Evolutionary conservation across 306 rosid species (phyloP), one percentile per base, ranked within the genome.

Genomic region (Quercus glauca): DNA sequence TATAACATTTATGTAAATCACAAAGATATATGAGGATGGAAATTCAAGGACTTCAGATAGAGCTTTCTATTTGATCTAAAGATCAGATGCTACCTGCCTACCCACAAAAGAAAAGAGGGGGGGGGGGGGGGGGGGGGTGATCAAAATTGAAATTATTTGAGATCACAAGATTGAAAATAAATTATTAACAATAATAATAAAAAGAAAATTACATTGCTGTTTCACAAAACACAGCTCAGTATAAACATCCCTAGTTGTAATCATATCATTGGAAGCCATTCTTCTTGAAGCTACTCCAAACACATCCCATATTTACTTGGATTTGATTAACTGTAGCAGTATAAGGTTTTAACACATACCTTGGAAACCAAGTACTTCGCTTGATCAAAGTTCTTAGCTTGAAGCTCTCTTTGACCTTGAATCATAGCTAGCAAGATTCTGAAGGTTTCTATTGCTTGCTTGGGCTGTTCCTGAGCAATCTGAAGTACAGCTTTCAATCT

Each of bases 391-490:
- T 85, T 76, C 78, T 83, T 86, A 31, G 81, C 71, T 80, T 83
- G 85, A 78, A 81, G 60, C 74, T 91, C 94, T 75, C 85, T 90
- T 69, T 78, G 85, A 55, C 93, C 92, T 89, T 86, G 91, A 83
- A 93, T 85, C 75, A 87, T 73, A 69, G 99, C 85, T 41, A 95
- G 87, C 89, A 95, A 87, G 83, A 90, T 79, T 88, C 96, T 90
- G 83, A 91, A 93, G 74, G 93, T 93, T 85, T 95, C 99, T 80
- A 93, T 87, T 61, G 99, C 98, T 83, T 90, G 91, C 85, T 91
- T 95, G 53, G 99, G 99, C 74, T 83, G 90, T 83, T 91, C 84
- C 85, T 82, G 91, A 71, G 97, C 67, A 83, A 95, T 87, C 89
- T 89, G 93, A 71, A 95, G 93, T 19, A 89, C 88, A 25, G 97